phyloP scores from a whole-genome alignment of 805 yeast genomes.

The Teunomyces kruisii region DNA sequence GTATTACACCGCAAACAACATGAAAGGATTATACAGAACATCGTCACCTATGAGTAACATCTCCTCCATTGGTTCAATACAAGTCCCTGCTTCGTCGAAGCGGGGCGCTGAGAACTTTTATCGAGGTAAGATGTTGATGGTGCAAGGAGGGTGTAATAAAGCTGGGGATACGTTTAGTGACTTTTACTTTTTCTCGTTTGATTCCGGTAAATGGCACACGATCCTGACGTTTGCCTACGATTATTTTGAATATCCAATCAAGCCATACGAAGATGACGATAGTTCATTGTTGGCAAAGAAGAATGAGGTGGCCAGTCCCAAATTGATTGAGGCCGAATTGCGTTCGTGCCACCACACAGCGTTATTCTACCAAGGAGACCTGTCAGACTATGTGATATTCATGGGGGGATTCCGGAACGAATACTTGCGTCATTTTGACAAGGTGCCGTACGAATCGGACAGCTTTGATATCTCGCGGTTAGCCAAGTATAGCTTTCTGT shows the following conservation, averaged over 20 bases:
- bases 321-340: conserved; percentile 38
- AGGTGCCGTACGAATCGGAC: conserved; percentile 27
- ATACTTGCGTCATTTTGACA: conserved; percentile 32
- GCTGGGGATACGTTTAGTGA: conserved; percentile 29
- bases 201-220: conserved; percentile 34
- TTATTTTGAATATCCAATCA: conserved; percentile 27
- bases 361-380: conserved; percentile 31
- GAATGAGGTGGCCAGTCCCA: conserved; percentile 24
- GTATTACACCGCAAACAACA: neutral
- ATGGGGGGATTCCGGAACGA: conserved; percentile 42
- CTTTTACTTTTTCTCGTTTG: conserved; percentile 32
- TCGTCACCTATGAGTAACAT: conserved; percentile 6
- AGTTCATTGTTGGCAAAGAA: conserved; percentile 20
- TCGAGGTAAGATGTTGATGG: conserved; percentile 26
- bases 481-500: conserved; percentile 26
- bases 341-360: conserved; percentile 43
- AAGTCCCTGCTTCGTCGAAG: neutral
- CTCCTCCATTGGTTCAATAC: conserved; percentile 8
- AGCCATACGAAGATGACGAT: conserved; percentile 33
- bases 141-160: conserved; percentile 44
- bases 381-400: conserved; percentile 34
- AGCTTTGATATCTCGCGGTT: conserved; percentile 36
- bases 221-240: conserved; percentile 35
- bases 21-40: neutral
- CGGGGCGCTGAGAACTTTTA: neutral